These are phyloP conservation scores for Pseudopithomyces maydicus DNA, from an alignment of 2,329 filamentous ascomycete genomes.

Conservation along the genomic window DNA sequence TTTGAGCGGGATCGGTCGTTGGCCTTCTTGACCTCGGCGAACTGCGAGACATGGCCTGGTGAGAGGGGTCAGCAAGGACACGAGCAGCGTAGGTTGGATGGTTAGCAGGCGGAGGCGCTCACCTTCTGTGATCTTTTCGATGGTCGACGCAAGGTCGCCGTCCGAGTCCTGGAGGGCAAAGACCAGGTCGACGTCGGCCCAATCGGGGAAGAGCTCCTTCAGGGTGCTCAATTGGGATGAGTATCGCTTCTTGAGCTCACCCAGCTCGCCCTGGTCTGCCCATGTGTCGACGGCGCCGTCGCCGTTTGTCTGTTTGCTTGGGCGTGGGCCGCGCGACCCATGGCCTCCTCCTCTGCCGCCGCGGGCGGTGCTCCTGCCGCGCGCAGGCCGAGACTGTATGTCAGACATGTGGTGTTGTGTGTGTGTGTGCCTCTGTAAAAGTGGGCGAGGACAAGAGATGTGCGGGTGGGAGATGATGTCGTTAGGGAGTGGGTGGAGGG, in stretches of 20 bases:
- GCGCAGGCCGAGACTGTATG: constrained; percentile 83
- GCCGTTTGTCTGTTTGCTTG: constrained; percentile 67
- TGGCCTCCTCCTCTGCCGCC: constrained; percentile 74
- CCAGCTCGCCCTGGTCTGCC: constrained; percentile 87
- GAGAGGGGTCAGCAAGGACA: constrained; percentile 13
- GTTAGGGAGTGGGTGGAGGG: constrained; percentile 30
- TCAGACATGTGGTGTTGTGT: constrained; percentile 78
- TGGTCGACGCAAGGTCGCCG: constrained; percentile 73
- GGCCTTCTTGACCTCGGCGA: constrained; percentile 80
- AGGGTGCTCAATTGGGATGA: constrained; percentile 77
- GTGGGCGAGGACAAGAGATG: constrained; percentile 28
- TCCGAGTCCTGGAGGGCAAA: constrained; percentile 89
- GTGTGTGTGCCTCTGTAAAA: constrained; percentile 23
- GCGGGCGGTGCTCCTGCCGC: constrained; percentile 88
- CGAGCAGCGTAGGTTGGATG: not conserved
- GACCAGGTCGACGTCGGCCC: constrained; percentile 93
- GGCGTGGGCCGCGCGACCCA: constrained; percentile 59
- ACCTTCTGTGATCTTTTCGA: constrained; percentile 82
- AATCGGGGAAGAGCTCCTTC: constrained; percentile 92
- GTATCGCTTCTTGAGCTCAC: constrained; percentile 90
- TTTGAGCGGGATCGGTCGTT: constrained; percentile 76
- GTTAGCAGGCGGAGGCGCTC: constrained; percentile 30
- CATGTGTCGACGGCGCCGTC: constrained; percentile 67
- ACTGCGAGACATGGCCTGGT: constrained; percentile 79
- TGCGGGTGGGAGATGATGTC: constrained; percentile 38